Base-by-base conservation (phyloP, 2,329 filamentous ascomycete genomes). In the Beauveria scarabaeidicola region DNA sequence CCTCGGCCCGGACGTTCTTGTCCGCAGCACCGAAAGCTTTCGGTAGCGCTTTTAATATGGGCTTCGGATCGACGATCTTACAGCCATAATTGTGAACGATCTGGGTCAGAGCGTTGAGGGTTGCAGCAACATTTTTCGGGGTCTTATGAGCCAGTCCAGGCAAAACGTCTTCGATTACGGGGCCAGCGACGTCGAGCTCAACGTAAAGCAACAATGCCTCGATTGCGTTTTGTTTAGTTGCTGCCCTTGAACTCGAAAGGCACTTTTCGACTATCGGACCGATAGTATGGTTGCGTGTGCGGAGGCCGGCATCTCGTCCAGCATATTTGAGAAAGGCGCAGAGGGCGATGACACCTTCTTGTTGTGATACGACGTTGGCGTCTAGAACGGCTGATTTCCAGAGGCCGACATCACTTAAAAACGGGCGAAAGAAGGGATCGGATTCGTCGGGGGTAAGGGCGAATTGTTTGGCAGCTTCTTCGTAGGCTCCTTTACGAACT, bases 1-100 rank as follows among this genome's bases (percentile, higher is more conserved):
- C 91, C 72, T 97, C 94, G 3, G 92, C 91, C 73, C 94, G 88
- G 17, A 99, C 90, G 71, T 97, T 97, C 75, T 99, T 99, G 79
- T 99, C 94, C 36, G 94, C 93, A 71, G 97, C 94, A 21, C 90
- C 91, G 70, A 97, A 99, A 2, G 87, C 88, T 70, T 96, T 96
- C 3, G 94, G 91, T 2, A 99, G 78, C 11, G 83, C 77, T 71
- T 97, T 97, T 61, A 97, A 81, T 21, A 95, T 86, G 1, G 90
- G 88, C 71, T 99, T 97, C 3, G 95, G 91, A 69, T 99, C 94
- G 53, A 94, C 87, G 19, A 91, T 85, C 74, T 96, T 96, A 78
- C 91, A 95, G 60, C 95, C 94, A 72, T 92, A 99, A 69, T 90
- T 94, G 73, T 97, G 91, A 70, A 90, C 94, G 61, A 97, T 91